Evolutionary conservation across 1,284 basidiomycete genomes (phyloP), one percentile per base, ranked within the genome.

Genomic region (Irpex rosettiformis): DNA sequence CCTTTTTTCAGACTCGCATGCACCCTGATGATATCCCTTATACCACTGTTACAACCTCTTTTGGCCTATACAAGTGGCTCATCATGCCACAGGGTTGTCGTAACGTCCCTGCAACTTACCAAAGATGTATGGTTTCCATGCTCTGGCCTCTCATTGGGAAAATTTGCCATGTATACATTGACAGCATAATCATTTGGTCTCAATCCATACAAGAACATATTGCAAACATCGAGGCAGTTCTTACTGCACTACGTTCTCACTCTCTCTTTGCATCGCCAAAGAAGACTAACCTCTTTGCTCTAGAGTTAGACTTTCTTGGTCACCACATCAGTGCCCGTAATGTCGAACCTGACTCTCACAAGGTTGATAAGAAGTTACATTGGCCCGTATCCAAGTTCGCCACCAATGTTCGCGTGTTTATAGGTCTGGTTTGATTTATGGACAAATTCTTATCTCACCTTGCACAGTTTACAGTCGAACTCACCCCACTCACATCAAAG

Each of bases 281-380:
- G 53, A 54, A 54, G 22, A 54, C 53, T 28, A 11, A 63, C 0
- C 57, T 71, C 0, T 71, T 70, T 52, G 33, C 40, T 4, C 6
- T 33, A 0, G 47, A 59, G 16, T 28, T 69, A 4, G 53, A 62
- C 2, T 70, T 73, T 43, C 62, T 71, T 0, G 70, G 72, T 0
- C 72, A 73, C 58, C 28, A 59, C 30, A 59, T 66, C 21, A 61
- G 61, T 0, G 1, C 6, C 0, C 1, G 43, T 4, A 60, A 61
- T 0, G 57, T 66, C 7, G 45, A 66, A 18, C 64, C 73, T 0
- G 74, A 79, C 43, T 2, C 2, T 2, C 4, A 47, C 6, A 77
- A 56, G 28, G 54, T 48, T 7, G 42, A 48, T 3, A 21, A 28
- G 18, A 48, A 47, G 11, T 25, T 37, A 30, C 13, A 45, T 29